Evolutionary conservation across 257 asterid genomes (phyloP), one percentile per base, ranked within the genome.

Genomic region (Craterostigma plantagineum): DNA sequence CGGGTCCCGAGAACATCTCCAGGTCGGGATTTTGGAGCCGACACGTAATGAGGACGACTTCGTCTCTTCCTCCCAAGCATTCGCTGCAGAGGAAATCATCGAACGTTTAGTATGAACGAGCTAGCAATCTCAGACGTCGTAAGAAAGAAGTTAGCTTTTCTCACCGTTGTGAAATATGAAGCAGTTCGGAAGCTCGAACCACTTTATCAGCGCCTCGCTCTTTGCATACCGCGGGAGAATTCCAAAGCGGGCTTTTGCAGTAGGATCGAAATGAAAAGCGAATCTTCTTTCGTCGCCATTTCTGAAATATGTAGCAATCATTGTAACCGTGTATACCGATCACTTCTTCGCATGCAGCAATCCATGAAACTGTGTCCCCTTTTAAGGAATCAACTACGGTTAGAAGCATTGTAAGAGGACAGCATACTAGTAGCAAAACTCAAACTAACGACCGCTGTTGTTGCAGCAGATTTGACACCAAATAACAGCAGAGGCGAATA

Each of bases 31-130:
- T 72, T 43, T 74, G 60, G 50, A 83, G 69, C 43, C 98, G 92
- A 63, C 93, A 82, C 42, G 93, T 77, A 50, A 83, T 69, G 42
- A 90, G 79, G 62, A 90, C 92, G 36, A 90, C 81, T 65, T 82
- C 98, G 45, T 90, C 95, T 36, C 94, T 63, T 90, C 98, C 68
- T 90, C 98, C 98, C 98, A 90, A 58, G 98, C 98, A 62, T 90
- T 90, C 50, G 95, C 98, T 90, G 72, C n/a, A 51, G 18, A n/a
- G n/a, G n/a, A n/a, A n/a, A n/a, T n/a, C n/a, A n/a, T n/a, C n/a
- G n/a, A n/a, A n/a, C n/a, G n/a, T n/a, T n/a, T n/a, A n/a, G n/a
- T n/a, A n/a, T n/a, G n/a, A 55, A 1, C 39, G 18, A 48, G 13
- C 37, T 35, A 9, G 12, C 12, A 36, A 36, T 36, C 13, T 11